phyloP scores from a whole-genome alignment of 495 filamentous ascomycete genomes.

The Neurospora terricola region DNA sequence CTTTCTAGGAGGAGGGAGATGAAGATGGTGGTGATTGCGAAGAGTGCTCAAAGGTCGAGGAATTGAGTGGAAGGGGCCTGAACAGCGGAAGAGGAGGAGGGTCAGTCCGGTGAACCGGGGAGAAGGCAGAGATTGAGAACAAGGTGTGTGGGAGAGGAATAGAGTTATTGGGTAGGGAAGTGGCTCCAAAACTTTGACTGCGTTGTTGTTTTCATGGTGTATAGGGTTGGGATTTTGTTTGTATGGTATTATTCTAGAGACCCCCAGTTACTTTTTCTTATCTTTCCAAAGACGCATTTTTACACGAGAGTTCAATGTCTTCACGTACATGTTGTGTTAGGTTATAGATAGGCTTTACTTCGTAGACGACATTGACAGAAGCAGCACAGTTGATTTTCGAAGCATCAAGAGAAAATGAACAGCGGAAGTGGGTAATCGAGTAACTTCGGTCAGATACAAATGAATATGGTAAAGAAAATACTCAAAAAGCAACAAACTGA shows the following conservation, averaged over 20 bases:
- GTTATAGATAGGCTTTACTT: not conserved
- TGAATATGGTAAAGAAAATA: not conserved
- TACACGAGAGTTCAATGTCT: not conserved
- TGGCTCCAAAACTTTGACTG: not conserved
- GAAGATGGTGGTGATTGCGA: not conserved
- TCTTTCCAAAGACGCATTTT: constrained; percentile 2
- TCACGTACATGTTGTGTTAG: not conserved
- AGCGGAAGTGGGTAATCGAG: not conserved
- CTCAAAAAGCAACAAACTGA: not conserved
- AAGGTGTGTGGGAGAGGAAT: not conserved
- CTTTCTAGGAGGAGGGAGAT: constrained; percentile 49
- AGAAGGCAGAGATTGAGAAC: not conserved
- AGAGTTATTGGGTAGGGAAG: not conserved
- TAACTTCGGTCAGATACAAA: not conserved
- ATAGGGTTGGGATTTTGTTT: constrained; percentile 3
- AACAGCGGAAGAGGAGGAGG: not conserved
- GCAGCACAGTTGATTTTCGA: not conserved
- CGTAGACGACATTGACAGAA: not conserved
- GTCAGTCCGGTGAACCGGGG: not conserved
- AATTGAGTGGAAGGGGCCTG: not conserved
- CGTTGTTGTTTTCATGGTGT: not conserved
- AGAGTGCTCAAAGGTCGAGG: not conserved
- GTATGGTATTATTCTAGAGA: constrained; percentile 6
- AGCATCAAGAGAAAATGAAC: not conserved
- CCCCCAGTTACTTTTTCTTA: not conserved